Base-by-base conservation (phyloP, 495 filamentous ascomycete genomes). In the Aspergillus sclerotioniger region DNA sequence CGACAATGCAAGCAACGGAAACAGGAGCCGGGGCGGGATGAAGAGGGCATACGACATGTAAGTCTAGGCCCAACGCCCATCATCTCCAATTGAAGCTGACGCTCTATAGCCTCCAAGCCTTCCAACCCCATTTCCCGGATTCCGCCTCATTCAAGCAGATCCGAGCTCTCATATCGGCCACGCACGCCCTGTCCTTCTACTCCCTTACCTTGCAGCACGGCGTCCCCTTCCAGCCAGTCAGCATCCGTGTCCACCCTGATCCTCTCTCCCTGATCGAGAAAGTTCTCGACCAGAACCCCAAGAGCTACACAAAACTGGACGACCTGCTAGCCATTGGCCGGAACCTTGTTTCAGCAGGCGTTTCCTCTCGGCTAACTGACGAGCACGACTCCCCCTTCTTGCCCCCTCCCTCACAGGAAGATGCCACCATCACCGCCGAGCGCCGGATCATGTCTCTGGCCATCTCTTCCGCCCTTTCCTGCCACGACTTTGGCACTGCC, bases 401-500 rank as follows among this genome's bases (percentile, higher is more conserved):
- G 4, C 29, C 58, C 13, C 20, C 39, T 21, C 20, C 64, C n/a
- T 61, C 65, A 4, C 49, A 54, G 33, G 62, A 70, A 41, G 63
- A 74, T 25, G 62, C 63, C 17, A 49, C 67, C n/a, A 54, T 71
- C 61, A 72, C 68, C 16, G 72, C 74, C 8, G 84, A 89, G 66
- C 81, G 83, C 29, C 84, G 91, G 51, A 87, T 98, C 51, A 89
- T 85, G 31, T 87, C 87, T 51, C 90, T 96, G 84, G 92, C 93
- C 63, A 88, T 98, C 44, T 87, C 93, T 62, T 87, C 92, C 6
- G 91, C 93, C 29, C 82, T 98, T 1, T 75, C 79, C 6, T 90
- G 92, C 67, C 84, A 94, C 63, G 94, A 98, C 66, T 98, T 98
- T 62, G 93, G 96, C 61, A 98, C 95, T 0, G 95, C 95, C 20